Evolutionary conservation across 1,284 basidiomycete species (phyloP), one percentile per base, ranked within the genome.

Genomic region (Mycena sp.): DNA sequence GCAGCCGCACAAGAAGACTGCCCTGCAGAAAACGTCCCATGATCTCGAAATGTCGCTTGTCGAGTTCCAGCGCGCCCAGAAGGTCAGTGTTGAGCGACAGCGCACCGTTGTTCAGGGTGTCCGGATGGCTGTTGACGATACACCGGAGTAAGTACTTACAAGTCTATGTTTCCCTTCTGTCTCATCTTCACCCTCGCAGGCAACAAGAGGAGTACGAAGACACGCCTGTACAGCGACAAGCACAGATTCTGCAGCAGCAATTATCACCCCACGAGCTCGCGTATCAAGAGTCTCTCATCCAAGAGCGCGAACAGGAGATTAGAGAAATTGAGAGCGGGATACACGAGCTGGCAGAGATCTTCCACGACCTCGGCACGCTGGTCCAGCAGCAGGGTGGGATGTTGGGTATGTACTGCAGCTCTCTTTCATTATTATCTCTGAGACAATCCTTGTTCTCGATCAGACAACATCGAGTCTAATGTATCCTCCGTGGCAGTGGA

Each of bases 381-480:
- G 96, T 99, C 3, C 89, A 90, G 67, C 95, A 99, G 74, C 98
- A 99, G 75, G 96, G 97, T 12, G 89, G 89, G 28, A 94, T 99
- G 91, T 84, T 99, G 54, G 95, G 96, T 97, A 65, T 60, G 91
- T 81, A 19, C 17, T 32, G n/a, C 9, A 46, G 37, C 40, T 45
- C n/a, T 43, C 50, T 21, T 29, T 37, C 40, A 50, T 35, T 30
- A 25, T 35, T 37, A 35, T 19, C 60, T 19, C 49, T 46, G 25
- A 58, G n/a, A n/a, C n/a, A n/a, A n/a, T n/a, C n/a, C n/a, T n/a
- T 19, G 19, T 23, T 21, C 32, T 35, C 19, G 21, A 29, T 16
- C 55, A 97, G 97, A 99, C 76, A 98, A 98, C 72, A 98, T 99
- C 73, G 96, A 98, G 76, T 91, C 90, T 64, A 99, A 99, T 73